Evolutionary conservation across 2,329 filamentous ascomycete genomes (phyloP), one percentile per base, ranked within the genome.

Genomic region (Trichoderma arundinaceum): DNA sequence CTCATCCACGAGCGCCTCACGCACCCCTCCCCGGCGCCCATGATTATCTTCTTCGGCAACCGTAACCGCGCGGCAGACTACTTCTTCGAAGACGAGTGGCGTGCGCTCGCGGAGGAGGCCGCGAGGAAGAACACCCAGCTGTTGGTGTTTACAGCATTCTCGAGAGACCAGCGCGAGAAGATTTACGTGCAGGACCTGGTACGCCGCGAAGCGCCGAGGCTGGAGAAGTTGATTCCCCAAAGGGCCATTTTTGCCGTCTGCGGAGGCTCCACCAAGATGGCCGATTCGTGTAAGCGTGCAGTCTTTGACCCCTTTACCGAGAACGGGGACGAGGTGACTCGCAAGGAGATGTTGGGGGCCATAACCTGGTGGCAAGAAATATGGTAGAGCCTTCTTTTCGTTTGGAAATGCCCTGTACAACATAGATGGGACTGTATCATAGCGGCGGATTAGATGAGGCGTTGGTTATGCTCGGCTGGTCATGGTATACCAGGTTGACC

Each of bases 51-150:
- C 77, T 98, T 92, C 70, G 95, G 95, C 10, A 92, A 91, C 69
- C 88, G 95, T 38, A 96, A 92, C 72, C 78, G 82, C 10, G 72
- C 80, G 0, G 86, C 89, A 0, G 95, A 99, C 75, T 97, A 87
- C 77, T 94, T 93, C 78, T 99, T 95, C 75, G 77, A 82, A 5
- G 77, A 88, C 0, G 94, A 98, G 68, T 97, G 93, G 93, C 72
- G 79, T 2, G 17, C 61, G 7, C 57, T 71, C 22, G 35, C 48
- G 10, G 19, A 39, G 1, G 46, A 64, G 10, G 66, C 73, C 1
- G 69, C 69, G 1, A 51, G 57, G 4, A 68, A 68, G 2, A 70
- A 61, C 2, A 65, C 70, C 1, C 53, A 46, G 28, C 32, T 83
- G 6, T 58, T 71, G 0, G 72, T 83, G 7, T 73, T 78, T 49